Conservation (phyloP, 2,329 filamentous ascomycete genomes). For the Clarireedia monteithiana region DNA sequence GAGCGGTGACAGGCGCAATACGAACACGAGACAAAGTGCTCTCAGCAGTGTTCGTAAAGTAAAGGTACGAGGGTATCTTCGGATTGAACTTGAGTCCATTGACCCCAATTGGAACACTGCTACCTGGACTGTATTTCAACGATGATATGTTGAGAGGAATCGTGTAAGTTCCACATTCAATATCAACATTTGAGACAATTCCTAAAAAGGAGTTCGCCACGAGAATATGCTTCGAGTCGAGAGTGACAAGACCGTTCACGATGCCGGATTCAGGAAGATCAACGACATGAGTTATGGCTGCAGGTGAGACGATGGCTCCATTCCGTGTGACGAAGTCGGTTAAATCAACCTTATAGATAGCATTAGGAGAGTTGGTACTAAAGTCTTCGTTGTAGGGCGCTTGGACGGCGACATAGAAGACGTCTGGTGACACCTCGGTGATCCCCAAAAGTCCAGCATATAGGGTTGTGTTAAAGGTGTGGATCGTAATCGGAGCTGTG, state of each 20-base stretch:
- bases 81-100: conserved; percentile 23
- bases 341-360: conserved; percentile 22
- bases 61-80: conserved; percentile 17
- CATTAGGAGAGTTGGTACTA: conserved; percentile 11
- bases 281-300: conserved; percentile 9
- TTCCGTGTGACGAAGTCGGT: conserved; percentile 7
- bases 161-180: conserved; percentile 17
- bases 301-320: background rate
- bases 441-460: conserved; percentile 16
- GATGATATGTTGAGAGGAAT: conserved; percentile 21
- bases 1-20: background rate
- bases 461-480: conserved; percentile 26
- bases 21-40: background rate
- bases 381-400: conserved; percentile 26
- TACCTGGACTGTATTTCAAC: conserved; percentile 12
- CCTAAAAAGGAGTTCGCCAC: conserved; percentile 19
- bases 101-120: conserved; percentile 12
- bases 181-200: conserved; percentile 18
- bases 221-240: conserved; percentile 16
- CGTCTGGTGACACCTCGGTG: conserved; percentile 24
- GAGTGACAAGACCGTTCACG: conserved; percentile 22
- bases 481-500: conserved; percentile 14
- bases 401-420: conserved; percentile 22
- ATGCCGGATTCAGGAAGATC: conserved; percentile 11
- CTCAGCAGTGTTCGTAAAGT: conserved; percentile 21